Conservation (phyloP, 495 filamentous ascomycete species). For the Penicillium daleae region DNA sequence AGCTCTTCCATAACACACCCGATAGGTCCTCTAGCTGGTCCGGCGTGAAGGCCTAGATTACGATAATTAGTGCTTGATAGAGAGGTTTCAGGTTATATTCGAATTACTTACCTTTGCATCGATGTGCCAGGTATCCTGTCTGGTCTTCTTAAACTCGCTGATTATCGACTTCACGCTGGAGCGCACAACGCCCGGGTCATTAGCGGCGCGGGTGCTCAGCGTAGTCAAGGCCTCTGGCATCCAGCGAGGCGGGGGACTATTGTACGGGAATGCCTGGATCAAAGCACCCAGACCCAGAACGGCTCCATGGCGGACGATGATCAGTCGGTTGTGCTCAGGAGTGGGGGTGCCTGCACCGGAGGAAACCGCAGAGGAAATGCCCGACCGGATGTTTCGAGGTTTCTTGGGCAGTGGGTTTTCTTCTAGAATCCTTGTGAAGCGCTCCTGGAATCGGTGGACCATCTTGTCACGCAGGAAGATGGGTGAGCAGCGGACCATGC, state of each 20-base stretch:
- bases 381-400: constrained; percentile 44
- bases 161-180: constrained; percentile 96
- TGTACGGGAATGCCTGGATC: constrained; percentile 96
- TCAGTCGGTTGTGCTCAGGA: constrained; percentile 78
- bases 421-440: constrained; percentile 75
- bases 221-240: constrained; percentile 91
- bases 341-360: constrained; percentile 76
- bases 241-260: constrained; percentile 88
- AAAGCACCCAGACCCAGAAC: constrained; percentile 90
- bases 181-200: constrained; percentile 88
- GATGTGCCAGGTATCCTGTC: constrained; percentile 98
- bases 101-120: constrained; percentile 82
- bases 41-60: constrained; percentile 76
- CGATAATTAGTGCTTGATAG: constrained; percentile 32
- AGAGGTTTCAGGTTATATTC: neutral
- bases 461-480: constrained; percentile 73
- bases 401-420: constrained; percentile 87
- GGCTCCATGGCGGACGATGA: constrained; percentile 84
- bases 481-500: constrained; percentile 99
- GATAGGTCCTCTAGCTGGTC: constrained; percentile 96
- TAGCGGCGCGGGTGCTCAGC: constrained; percentile 81
- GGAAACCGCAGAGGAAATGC: constrained; percentile 45
- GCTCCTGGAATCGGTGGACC: constrained; percentile 71
- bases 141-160: constrained; percentile 98
- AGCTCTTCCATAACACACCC: constrained; percentile 98